Percentiles rank a stretch among this genome's conserved stretches.
These are phyloP conservation scores for Penicillium parvum DNA, from an alignment of 495 filamentous ascomycete species.

Conservation along the genomic window DNA sequence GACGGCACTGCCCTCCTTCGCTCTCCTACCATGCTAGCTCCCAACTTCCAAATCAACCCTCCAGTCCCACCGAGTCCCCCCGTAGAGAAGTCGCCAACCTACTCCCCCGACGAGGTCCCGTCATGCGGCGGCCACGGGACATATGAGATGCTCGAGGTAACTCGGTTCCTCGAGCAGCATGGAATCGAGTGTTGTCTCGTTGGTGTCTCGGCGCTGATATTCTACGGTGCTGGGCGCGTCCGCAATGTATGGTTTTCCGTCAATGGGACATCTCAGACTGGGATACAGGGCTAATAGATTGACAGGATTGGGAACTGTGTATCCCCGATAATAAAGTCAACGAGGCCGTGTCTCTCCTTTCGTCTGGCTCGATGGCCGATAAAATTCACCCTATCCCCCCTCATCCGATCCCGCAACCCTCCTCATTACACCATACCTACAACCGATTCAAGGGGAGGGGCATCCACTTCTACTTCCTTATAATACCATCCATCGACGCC, in stretches of 20 bases:
- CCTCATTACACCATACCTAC: conserved; percentile 30
- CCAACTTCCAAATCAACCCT: conserved; percentile 16
- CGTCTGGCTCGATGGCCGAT: conserved; percentile 8
- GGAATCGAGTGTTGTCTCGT: conserved; percentile 29
- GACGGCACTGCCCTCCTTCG: conserved; percentile 2
- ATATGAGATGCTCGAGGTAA: conserved; percentile 26
- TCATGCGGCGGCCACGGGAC: conserved; percentile 26
- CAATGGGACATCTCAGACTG: neutral
- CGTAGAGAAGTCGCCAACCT: conserved; percentile 11
- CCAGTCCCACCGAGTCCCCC: conserved; percentile 12
- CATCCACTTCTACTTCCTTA: conserved; percentile 28
- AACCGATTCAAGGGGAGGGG: conserved; percentile 30
- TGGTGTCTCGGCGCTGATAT: conserved; percentile 26
- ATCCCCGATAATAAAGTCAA: conserved; percentile 22
- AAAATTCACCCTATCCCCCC: conserved; percentile 16
- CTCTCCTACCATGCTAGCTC: conserved; percentile 14
- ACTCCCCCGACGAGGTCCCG: conserved; percentile 19
- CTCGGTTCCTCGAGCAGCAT: conserved; percentile 23
- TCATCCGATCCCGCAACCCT: conserved; percentile 19
- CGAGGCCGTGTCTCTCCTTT: conserved; percentile 15
- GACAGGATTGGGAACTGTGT: conserved; percentile 29
- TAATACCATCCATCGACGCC: conserved; percentile 28
- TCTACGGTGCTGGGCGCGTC: conserved; percentile 25
- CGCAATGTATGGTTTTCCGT: conserved; percentile 24
- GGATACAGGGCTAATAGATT: conserved; percentile 1